Percentiles rank a stretch among this genome's conserved stretches.
Evolutionary conservation across 2,329 filamentous ascomycete species (phyloP).

Genomic region (Aspergillus texensis): DNA sequence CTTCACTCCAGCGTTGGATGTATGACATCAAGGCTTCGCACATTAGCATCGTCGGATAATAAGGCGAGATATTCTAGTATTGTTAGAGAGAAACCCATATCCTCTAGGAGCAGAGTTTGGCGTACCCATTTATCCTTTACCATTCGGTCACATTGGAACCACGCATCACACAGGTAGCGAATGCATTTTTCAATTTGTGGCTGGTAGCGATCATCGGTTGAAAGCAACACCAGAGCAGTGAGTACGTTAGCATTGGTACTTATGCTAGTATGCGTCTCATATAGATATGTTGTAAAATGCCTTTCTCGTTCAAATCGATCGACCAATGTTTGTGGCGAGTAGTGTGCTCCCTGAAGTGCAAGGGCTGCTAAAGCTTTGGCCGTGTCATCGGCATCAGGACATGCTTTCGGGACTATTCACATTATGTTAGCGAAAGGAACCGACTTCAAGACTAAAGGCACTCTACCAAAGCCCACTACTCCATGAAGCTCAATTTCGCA

Average conservation of each 20-base stretch:
- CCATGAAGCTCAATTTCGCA: not conserved
- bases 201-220: not conserved
- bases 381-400: slow-evolving; percentile 2
- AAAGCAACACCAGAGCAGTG: not conserved
- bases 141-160: slow-evolving; percentile 1
- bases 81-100: not conserved
- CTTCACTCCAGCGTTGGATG: not conserved
- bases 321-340: not conserved
- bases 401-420: not conserved
- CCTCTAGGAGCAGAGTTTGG: no score
- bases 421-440: not conserved
- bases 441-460: not conserved
- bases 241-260: slow-evolving; percentile 10
- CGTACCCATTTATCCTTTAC: slow-evolving; percentile 11
- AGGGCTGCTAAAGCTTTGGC: not conserved
- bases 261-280: not conserved
- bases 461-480: not conserved
- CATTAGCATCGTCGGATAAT: not conserved
- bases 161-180: not conserved
- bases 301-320: not conserved
- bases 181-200: slow-evolving; percentile 8
- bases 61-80: slow-evolving; percentile 1
- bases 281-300: slow-evolving; percentile 1
- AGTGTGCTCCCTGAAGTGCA: not conserved
- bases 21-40: not conserved